Evolutionary conservation across 768 basidiomycete species (phyloP), one percentile per base, ranked within the genome.

Genomic region (Boletellus sp.): DNA sequence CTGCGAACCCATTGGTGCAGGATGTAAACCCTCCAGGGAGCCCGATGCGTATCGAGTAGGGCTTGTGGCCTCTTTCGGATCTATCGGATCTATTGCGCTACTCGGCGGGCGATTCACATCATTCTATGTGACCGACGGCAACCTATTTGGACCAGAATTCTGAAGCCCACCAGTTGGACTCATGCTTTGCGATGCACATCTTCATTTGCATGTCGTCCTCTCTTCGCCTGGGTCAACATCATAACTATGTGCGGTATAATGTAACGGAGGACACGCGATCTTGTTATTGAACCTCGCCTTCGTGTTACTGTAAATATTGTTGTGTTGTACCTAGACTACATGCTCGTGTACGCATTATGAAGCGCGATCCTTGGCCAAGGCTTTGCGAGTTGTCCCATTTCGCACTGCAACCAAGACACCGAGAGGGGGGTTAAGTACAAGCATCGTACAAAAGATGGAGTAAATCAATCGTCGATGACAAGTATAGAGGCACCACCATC

Each of bases 401-500:
- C 17, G 19, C 23, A 22, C 12, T 52, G 11, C 8, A 37, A 17
- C 17, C 26, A 37, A 15, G 28, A 10, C 28, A 28, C 28, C 7
- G 11, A 26, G 11, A 2, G 5, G 9, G 7, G 28, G 28, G 9
- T 8, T 10, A 28, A 28, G 7, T 28, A 28, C 28, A 4, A 28
- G 28, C 28, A 10, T 10, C 11, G 28, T 28, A 28, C 9, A 7
- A 10, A 28, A 11, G 28, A 10, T 28, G 26, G n/a, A 28, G 26
- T 2, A 24, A 15, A 31, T 50, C 44, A 62, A 31, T 58, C 45
- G 15, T 58, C 62, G 42, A 66, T 53, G 2, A 64, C 71, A 32
- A 84, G 73, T 26, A 84, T 60, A 0, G 84, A 85, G 0, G 78
- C 78, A 16, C 85, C 85, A 15, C 85, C 84, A 56, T 87, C 85